Conservation (phyloP, 2,329 filamentous ascomycete species). For the Delphinella strobiligena region DNA sequence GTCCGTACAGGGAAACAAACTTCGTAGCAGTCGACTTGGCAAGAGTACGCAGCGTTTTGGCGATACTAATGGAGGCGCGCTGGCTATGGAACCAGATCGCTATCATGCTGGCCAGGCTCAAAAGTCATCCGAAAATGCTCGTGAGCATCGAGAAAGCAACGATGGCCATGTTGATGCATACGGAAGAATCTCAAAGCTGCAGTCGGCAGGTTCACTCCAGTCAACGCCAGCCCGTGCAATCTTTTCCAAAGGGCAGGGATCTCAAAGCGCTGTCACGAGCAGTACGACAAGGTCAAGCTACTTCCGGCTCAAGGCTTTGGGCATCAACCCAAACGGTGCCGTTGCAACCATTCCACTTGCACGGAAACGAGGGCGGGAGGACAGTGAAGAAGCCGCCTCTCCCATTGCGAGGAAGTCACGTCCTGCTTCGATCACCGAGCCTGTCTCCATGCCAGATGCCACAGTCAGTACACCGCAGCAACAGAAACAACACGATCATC, state of each 20-base stretch:
- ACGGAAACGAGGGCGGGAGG: conserved; percentile 11
- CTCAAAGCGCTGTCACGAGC: neutral
- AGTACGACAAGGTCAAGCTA: conserved; percentile 25
- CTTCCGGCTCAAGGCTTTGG: conserved; percentile 38
- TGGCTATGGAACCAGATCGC: neutral
- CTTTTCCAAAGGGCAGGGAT: neutral
- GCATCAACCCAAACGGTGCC: conserved; percentile 27
- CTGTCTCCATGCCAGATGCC: too few relatives aligned
- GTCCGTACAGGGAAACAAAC: neutral
- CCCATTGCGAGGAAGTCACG: conserved; percentile 3
- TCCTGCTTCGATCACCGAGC: neutral
- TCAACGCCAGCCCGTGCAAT: neutral
- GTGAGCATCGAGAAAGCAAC: too few relatives aligned
- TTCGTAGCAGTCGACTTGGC: neutral
- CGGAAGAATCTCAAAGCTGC: conserved; percentile 14
- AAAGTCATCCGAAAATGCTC: too few relatives aligned
- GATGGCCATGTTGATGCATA: conserved; percentile 15
- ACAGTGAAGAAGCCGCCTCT: conserved; percentile 7
- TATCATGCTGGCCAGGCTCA: neutral
- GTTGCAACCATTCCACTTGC: conserved; percentile 17
- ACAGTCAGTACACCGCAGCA: too few relatives aligned
- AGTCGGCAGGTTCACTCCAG: neutral
- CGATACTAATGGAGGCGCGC: too few relatives aligned
- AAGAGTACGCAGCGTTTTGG: too few relatives aligned
- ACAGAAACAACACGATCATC: too few relatives aligned